These are phyloP conservation scores for Flaveria ramosissima DNA, from an alignment of 129 eudicot genomes.

Conservation along the genomic window DNA sequence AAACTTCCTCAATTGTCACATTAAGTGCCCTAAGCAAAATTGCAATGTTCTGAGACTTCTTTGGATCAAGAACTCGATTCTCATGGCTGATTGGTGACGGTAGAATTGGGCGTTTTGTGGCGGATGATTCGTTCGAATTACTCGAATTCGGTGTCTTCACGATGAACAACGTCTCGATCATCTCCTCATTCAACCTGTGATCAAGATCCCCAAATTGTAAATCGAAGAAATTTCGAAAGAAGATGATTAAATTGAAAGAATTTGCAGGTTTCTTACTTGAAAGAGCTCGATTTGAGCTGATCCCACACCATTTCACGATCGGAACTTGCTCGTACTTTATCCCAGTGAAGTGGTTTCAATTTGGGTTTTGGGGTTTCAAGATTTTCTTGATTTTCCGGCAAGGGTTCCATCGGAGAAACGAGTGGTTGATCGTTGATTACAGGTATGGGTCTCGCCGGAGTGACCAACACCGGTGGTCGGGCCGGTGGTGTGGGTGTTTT, in stretches of 20 bases:
- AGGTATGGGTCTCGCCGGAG: slow-evolving; percentile 50
- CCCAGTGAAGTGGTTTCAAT: slow-evolving; percentile 95
- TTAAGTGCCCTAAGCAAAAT: slow-evolving; percentile 80
- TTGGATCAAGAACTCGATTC: slow-evolving; percentile 86
- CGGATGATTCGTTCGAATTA: slow-evolving; percentile 47
- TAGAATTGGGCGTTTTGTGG: slow-evolving; percentile 52
- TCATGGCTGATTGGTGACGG: slow-evolving; percentile 51
- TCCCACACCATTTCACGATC: slow-evolving; percentile 99
- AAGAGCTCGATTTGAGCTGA: slow-evolving; percentile 92
- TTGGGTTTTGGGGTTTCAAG: slow-evolving; percentile 69
- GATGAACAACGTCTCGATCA: slow-evolving; percentile 90
- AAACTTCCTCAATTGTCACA: slow-evolving; percentile 92
- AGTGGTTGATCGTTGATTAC: slow-evolving; percentile 35
- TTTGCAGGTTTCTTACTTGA: slow-evolving; percentile 50
- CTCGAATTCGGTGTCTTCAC: slow-evolving; percentile 63
- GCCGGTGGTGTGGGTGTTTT: slow-evolving; percentile 42
- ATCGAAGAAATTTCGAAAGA: background rate
- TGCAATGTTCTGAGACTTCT: slow-evolving; percentile 92
- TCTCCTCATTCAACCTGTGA: slow-evolving; percentile 90
- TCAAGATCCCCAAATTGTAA: slow-evolving; percentile 27
- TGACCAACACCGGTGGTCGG: slow-evolving; percentile 44
- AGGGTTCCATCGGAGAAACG: slow-evolving; percentile 62
- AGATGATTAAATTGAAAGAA: background rate
- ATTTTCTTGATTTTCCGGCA: slow-evolving; percentile 47
- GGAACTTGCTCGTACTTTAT: slow-evolving; percentile 95